Base-by-base conservation (phyloP, 2,329 filamentous ascomycete genomes). In the Orbilia blumenaviensis region DNA sequence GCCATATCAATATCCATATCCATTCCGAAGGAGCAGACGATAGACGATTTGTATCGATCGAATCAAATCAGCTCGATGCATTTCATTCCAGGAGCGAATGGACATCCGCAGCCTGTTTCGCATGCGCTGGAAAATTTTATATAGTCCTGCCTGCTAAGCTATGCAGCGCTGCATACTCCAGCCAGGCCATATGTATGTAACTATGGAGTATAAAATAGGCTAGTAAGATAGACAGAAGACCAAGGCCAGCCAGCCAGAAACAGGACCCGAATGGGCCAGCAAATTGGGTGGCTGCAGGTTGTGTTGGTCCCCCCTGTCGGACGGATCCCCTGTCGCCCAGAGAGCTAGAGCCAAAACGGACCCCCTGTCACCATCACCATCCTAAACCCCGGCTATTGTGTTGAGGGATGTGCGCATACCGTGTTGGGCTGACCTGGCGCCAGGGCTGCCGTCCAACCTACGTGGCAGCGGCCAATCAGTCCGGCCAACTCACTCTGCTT, bases 391-490 rank as follows among this genome's bases (percentile, higher is more conserved):
- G 6, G 42, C 32, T 42, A 12, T 16, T 69, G 66, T 34, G 36
- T 71, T 71, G 66, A 50, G 52, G 12, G 18, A 38, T 56, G 52
- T 56, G n/a, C n/a, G n/a, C n/a, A n/a, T n/a, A n/a, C n/a, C n/a
- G n/a, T n/a, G 52, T 56, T 56, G 52, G 32, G 52, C 52, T 56
- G 52, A 56, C 61, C 52, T 61, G 69, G 54, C 69, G n/a, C n/a
- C n/a, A n/a, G n/a, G n/a, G n/a, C n/a, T n/a, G n/a, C n/a, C n/a
- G 71, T 44, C 50, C 27, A 38, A 56, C 67, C 63, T 75, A 75
- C 71, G 71, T 75, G 71, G 71, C 71, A 74, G 29, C 69, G 54
- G 34, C 69, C 69, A 75, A 75, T 75, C 69, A 67, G 29, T 38
- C 63, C 18, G 46, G 56, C 63, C 71, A 62, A 58, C 63, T 66